Base-by-base conservation (phyloP, 306 rosid genomes). In the Ceratonia siliqua region DNA sequence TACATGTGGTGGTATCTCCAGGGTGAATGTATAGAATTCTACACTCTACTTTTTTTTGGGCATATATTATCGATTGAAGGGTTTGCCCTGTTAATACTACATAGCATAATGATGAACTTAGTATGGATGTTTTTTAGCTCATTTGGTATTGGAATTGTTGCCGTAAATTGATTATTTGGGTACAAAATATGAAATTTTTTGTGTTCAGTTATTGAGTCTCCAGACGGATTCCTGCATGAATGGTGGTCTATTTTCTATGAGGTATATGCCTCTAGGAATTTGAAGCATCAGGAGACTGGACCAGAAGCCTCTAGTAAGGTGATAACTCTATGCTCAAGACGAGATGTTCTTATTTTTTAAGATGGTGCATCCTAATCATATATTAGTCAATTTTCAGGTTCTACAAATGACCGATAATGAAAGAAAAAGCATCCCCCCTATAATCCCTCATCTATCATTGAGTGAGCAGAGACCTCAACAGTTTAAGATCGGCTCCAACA, bases 231-330 rank as follows among this genome's bases (percentile, higher is more conserved):
- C 75, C 57, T 88, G 22, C 61, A 72, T 45, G 93, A 88, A 38
- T 90, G 93, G 96, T 90, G 91, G 91, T 76, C 83, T 35, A 1
- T 78, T 38, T 85, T 90, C 82, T 83, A 30, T 41, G 86, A 79
- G 1, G 10, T 45, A 13, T 81, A 21, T 68, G 2, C 9, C 49
- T 13, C 73, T 2, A 58, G 58, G 52, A 49, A 50, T 41, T 11
- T 25, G 24, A 49, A 45, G 65, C 8, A 15, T 42, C 74, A 68
- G 46, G 70, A 39, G 68, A 63, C 56, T 24, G 50, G 52, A 36
- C 70, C 73, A 62, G 83, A 53, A 18, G 75, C 81, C 73, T 59
- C 70, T 59, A 32, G 25, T 70, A 12, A 79, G 88, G 84, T 77
- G 50, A 30, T 61, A 64, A 73, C 68, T 15, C 6, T 52, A 24